Percentiles rank a stretch among this genome's conserved stretches.
phyloP scores from a whole-genome alignment of 768 basidiomycete species.

The Lactifluus pinguis region DNA sequence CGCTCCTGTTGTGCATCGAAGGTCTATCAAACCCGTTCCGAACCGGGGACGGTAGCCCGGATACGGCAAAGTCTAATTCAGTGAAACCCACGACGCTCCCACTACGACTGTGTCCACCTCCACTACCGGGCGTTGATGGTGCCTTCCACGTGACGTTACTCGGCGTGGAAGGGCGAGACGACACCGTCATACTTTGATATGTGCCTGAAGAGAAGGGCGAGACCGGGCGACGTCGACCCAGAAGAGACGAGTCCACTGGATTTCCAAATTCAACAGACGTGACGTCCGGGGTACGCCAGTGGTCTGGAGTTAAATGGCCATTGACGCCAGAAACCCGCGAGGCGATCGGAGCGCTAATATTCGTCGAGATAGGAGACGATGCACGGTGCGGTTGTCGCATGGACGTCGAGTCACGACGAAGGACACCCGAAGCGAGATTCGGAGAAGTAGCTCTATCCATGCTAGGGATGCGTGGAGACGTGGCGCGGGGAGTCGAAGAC shows the following conservation, averaged over 20 bases:
- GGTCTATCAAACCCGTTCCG: conserved; percentile 15
- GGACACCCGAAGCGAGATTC: conserved; percentile 30
- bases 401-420: conserved; percentile 46
- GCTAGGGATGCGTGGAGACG: conserved; percentile 44
- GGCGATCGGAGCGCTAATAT: conserved; percentile 22
- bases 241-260: conserved; percentile 37
- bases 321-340: conserved; percentile 47
- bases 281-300: conserved; percentile 20
- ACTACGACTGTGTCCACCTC: conserved; percentile 41
- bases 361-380: conserved; percentile 38
- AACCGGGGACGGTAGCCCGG: conserved; percentile 20
- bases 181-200: conserved; percentile 51
- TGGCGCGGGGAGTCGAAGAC: conserved; percentile 66
- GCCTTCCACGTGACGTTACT: conserved; percentile 70
- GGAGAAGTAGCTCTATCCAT: conserved; percentile 28
- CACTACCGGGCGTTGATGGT: conserved; percentile 27
- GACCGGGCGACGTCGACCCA: conserved; percentile 54
- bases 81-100: conserved; percentile 43
- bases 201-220: conserved; percentile 58
- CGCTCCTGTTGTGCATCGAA: conserved; percentile 25
- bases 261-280: conserved; percentile 17
- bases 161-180: conserved; percentile 49
- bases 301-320: conserved; percentile 56
- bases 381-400: conserved; percentile 37
- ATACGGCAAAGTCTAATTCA: conserved; percentile 23